Conservation (phyloP, 169 alveolate genomes). For the Plasmodium chabaudi region DNA sequence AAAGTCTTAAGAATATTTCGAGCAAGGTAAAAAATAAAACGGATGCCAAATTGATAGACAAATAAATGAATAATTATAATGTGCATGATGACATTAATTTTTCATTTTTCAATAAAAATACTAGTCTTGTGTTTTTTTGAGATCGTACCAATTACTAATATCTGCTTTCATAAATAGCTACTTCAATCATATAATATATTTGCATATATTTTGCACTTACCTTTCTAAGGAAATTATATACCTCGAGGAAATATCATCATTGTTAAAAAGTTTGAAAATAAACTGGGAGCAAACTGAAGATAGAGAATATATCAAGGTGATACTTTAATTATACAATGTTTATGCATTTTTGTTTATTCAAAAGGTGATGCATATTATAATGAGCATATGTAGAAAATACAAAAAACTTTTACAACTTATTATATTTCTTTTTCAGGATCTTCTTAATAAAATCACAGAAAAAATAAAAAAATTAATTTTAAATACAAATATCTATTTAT, state of each 20-base stretch:
- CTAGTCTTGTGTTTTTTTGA: too few relatives aligned
- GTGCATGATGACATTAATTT: too few relatives aligned
- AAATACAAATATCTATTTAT: conserved; percentile 44
- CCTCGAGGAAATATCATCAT: conserved; percentile 27
- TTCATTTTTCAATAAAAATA: too few relatives aligned
- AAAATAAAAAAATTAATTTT: conserved; percentile 16
- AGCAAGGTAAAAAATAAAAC: conserved; percentile 6
- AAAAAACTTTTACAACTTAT: not conserved
- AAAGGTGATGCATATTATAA: too few relatives aligned
- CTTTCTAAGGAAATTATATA: conserved; percentile 20
- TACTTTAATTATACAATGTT: not conserved
- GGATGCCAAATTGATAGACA: too few relatives aligned
- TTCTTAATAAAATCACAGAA: conserved; percentile 3
- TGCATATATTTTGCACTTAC: too few relatives aligned
- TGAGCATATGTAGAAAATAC: not conserved
- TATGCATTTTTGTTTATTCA: too few relatives aligned
- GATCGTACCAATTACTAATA: not conserved
- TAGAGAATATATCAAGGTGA: conserved; percentile 15
- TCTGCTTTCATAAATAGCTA: not conserved
- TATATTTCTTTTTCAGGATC: not conserved
- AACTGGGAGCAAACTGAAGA: conserved; percentile 7
- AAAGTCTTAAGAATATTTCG: conserved; percentile 23
- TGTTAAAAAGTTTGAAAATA: conserved; percentile 2
- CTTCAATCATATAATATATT: too few relatives aligned
- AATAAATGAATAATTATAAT: too few relatives aligned